Base-by-base conservation (phyloP, 129 eudicot species). In the Calendula officinalis region DNA sequence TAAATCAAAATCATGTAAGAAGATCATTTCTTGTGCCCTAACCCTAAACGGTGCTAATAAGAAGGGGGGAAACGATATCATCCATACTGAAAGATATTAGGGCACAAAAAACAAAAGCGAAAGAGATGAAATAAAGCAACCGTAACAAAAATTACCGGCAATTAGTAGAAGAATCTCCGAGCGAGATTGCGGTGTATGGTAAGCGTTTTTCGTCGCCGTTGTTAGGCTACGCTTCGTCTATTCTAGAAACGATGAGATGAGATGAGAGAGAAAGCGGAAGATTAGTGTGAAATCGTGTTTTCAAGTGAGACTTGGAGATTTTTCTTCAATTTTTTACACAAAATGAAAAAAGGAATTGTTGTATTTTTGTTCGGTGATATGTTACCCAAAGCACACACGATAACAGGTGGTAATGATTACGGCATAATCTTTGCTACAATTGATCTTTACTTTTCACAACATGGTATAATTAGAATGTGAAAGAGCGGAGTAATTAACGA, bases 241-340 rank as follows among this genome's bases (percentile, higher is more conserved):
- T 72, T 62, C 70, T 30, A 71, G 56, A 62, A 16, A 71, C 56
- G 75, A 39, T 50, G 48, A 16, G 76, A 62, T 46, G 47, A 43
- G 39, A 17, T 27, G 1, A 43, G 49, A 38, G 63, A 34, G 56
- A 60, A 50, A 9, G 62, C 5, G 45, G 16, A 44, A 47, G 54
- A 37, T 13, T n/a, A 50, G 56, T 41, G 64, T 62, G 70, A 71
- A 62, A 62, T 61, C 69, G 63, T 62, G 69, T 61, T 61, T 61
- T 71, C 63, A 62, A 62, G 69, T 16, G 32, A 34, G 48, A 71
- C 76, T 71, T 42, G 2, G n/a, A 71, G 75, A 52, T 52, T 33
- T 71, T 12, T 56, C 33, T 37, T 3, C 6, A 4, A n/a, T 22
- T 33, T 10, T 41, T 30, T 38, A 66, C 70, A 8, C 32, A 46